Percentiles rank a stretch among this genome's conserved stretches.
Conservation (phyloP, 305 asterid genomes). For the Rubia peregrina region DNA sequence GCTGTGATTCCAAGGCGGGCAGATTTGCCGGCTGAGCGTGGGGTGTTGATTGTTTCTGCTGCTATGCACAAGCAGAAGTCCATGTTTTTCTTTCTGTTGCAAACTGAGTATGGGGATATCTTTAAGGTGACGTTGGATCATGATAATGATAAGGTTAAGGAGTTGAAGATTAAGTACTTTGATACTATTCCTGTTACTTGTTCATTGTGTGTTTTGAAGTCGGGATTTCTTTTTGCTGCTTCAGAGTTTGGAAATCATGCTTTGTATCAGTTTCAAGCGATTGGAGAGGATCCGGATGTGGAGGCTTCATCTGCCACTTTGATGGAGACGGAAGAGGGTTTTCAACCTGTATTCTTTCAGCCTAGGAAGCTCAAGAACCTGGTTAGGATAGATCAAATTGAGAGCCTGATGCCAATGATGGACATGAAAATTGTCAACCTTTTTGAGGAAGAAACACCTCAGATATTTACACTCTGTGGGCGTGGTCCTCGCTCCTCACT, state of each 20-base stretch:
- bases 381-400: conserved; percentile 79
- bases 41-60: conserved; percentile 93
- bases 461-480: conserved; percentile 88
- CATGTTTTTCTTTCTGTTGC: conserved; percentile 96
- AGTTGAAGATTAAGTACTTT: conserved; percentile 83
- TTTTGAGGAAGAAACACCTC: conserved; percentile 97
- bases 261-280: conserved; percentile 86
- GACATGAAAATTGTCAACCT: conserved; percentile 82
- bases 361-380: conserved; percentile 97
- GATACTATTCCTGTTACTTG: conserved; percentile 94
- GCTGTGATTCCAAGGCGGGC: conserved; percentile 94
- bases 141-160: conserved; percentile 73
- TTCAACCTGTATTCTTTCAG: conserved; percentile 82
- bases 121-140: conserved; percentile 89
- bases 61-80: conserved; percentile 90
- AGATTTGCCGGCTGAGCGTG: conserved; percentile 96
- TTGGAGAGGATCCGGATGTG: conserved; percentile 93
- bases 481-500: conserved; percentile 94
- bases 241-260: conserved; percentile 99
- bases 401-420: conserved; percentile 94
- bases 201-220: conserved; percentile 87
- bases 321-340: conserved; percentile 98
- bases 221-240: conserved; percentile 93
- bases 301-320: conserved; percentile 87
- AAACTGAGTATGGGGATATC: conserved; percentile 92